Conservation (phyloP, 495 filamentous ascomycete genomes). For the Lentithecium fluviatile region DNA sequence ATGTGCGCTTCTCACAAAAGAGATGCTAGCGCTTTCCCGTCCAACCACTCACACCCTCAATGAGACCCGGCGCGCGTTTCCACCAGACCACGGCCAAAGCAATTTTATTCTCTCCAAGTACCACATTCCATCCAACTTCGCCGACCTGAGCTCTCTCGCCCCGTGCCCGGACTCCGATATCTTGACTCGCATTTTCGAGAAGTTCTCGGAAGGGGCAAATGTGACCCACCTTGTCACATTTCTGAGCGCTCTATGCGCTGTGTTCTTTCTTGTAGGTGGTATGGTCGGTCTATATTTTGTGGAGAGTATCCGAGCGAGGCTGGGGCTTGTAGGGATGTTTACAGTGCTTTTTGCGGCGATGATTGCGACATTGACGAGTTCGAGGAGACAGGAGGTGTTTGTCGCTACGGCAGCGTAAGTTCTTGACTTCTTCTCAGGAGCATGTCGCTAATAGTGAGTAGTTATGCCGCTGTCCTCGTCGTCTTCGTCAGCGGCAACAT, state of each 20-base stretch:
- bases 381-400: constrained; percentile 1
- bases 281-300: constrained; percentile 8
- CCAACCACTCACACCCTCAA: neutral
- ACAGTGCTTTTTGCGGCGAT: neutral
- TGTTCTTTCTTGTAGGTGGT: constrained; percentile 1
- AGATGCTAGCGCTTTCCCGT: constrained; percentile 2
- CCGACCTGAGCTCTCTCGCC: neutral
- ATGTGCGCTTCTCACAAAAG: neutral
- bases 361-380: neutral
- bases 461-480: constrained; percentile 13
- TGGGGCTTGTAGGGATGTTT: neutral
- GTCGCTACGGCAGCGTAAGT: constrained; percentile 5
- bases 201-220: neutral
- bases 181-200: neutral
- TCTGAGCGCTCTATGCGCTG: neutral
- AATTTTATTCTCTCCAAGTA: neutral
- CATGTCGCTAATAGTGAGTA: neutral
- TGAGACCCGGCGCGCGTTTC: neutral
- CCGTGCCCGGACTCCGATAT: neutral
- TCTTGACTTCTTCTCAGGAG: neutral
- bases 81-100: neutral
- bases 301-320: neutral
- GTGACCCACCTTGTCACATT: neutral
- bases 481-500: constrained; percentile 18
- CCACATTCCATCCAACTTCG: neutral